Base-by-base conservation (phyloP, 768 basidiomycete species). In the Rhizopogon salebrosus region DNA sequence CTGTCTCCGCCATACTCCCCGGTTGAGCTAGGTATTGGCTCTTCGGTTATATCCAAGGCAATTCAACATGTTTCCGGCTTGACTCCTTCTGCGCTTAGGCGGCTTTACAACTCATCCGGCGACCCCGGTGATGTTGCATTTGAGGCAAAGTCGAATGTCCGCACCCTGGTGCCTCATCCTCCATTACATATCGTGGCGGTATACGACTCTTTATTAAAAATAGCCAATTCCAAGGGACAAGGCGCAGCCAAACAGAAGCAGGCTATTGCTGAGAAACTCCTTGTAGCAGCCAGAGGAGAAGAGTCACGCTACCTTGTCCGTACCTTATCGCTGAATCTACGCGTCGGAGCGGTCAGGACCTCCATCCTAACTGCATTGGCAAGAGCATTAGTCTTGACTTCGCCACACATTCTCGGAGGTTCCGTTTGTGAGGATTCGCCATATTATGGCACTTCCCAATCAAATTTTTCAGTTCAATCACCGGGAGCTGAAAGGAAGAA, bases 81-180 rank as follows among this genome's bases (percentile, higher is more conserved):
- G 27, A 77, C 80, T 5, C 60, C 75, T 18, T 66, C 74, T 7
- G 77, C 84, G 11, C 76, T 87, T 41, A 83, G 73, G 66, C 78
- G 73, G 52, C 67, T 92, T 13, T 89, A 90, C 65, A 86, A 84
- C 56, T 71, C 78, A 40, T 81, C 75, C 31, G 94, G 94, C 4
- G 94, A 97, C 68, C 79, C 83, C 23, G 94, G 94, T 0, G 91
- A 94, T 63, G 90, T 94, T 7, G 94, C 94, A 1, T 92, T 84
- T 60, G 80, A 82, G 53, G 91, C 92, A 9, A 92, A 87, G 64
- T 82, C 83, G 3, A 88, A 80, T 53, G 67, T 90, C 20, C 78
- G 89, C 39, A 89, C 89, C 4, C 75, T 93, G 23, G 64, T 89
- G 23, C 82, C 87, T 2, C 88, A 89, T 60, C 72, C 80, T n/a